A percentile compares a stretch with the other conserved stretches of the same genome.
These are phyloP conservation scores for Aspergillus sp. DNA, from an alignment of 2,329 filamentous ascomycete species.

Conservation along the genomic window DNA sequence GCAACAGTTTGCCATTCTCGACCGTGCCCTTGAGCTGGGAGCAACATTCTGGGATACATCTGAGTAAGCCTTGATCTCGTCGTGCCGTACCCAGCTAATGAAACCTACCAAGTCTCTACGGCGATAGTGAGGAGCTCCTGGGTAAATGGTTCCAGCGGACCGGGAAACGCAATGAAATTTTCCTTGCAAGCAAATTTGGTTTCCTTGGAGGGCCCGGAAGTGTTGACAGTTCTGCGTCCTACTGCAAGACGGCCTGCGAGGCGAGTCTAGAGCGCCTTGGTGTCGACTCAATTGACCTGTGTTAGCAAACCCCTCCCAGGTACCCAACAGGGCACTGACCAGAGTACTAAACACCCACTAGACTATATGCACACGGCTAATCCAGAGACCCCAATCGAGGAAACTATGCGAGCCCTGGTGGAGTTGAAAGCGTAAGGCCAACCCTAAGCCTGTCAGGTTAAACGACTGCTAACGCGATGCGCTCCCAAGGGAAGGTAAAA, in stretches of 20 bases:
- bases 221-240: not conserved
- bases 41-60: constrained; percentile 9
- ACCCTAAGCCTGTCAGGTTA: not conserved
- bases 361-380: constrained; percentile 7
- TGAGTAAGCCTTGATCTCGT: not conserved
- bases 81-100: not conserved
- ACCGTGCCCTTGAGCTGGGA: constrained; percentile 1
- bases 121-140: constrained; percentile 3
- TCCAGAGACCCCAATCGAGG: constrained; percentile 6
- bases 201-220: not conserved
- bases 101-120: not conserved
- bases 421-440: not conserved
- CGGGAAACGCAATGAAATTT: constrained; percentile 3
- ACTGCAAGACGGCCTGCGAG: constrained; percentile 1
- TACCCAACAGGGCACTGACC: not conserved
- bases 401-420: constrained; percentile 5
- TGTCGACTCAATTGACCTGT: constrained; percentile 4
- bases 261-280: constrained; percentile 1
- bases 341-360: not conserved
- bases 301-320: not conserved
- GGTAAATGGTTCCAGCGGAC: constrained; percentile 7
- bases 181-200: constrained; percentile 9
- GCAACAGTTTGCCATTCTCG: constrained; percentile 4
- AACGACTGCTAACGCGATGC: not conserved
- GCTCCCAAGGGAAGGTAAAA: not conserved